Evolutionary conservation across 768 basidiomycete species (phyloP), one percentile per base, ranked within the genome.

Genomic region (Crepidotus variabilis): DNA sequence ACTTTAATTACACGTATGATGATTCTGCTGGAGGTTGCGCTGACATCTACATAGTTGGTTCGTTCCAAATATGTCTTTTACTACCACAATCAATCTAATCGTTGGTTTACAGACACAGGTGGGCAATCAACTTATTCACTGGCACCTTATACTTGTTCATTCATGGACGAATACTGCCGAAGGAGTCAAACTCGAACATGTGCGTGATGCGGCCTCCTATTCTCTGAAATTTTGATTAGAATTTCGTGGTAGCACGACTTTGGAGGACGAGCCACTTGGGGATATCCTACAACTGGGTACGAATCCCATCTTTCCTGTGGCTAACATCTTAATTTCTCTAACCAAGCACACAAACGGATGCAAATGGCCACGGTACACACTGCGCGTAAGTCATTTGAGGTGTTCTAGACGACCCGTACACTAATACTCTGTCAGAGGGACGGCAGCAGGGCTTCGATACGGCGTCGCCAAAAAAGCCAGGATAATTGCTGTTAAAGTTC

Each of bases 401-500:
- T 3, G 5, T 43, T 43, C 39, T 43, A 20, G 35, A 5, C 22
- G 28, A 13, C 11, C 33, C 2, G 8, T 3, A 8, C 28, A 28
- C 28, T 53, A 24, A 55, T 14, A 11, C 45, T 28, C 39, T 33
- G n/a, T n/a, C 24, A 68, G 65, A 8, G 66, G 68, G 6, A 69
- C 60, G 16, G 65, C 62, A 20, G 68, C 63, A 23, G 65, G 66
- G 0, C 57, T 33, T 23, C 66, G 59, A 21, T 69, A 52, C 47
- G 66, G 68, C 50, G 65, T 66, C 11, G 66, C 68, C 2, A 69
- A 68, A 57, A 43, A 52, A 33, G 74, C 71, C 0, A 68, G 62
- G 55, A 59, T 77, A 57, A 67, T 78, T 56, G 71, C 76, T 5
- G 76, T 77, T 36, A 77, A 78, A 54, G 75, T 78, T 11, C 71